phyloP scores from a whole-genome alignment of 2,329 filamentous ascomycete species.

The Fusarium siculi region DNA sequence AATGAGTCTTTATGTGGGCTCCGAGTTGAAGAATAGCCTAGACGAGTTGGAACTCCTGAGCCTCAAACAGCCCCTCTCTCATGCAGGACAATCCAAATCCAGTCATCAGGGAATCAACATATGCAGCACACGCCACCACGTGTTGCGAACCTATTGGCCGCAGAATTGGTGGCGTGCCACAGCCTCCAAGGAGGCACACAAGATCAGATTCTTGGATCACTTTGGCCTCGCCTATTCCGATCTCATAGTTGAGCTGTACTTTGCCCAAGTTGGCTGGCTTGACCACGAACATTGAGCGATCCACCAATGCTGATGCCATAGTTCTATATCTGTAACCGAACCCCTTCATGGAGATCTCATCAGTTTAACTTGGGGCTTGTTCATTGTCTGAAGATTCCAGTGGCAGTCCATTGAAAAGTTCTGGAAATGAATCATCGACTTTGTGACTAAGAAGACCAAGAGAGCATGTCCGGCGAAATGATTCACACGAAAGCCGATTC shows the following conservation, averaged over 20 bases:
- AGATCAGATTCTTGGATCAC: not conserved
- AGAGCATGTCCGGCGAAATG: not conserved
- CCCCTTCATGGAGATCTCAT: fast-evolving
- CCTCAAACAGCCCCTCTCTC: not conserved
- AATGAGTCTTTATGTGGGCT: not conserved
- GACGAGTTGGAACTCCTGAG: not conserved
- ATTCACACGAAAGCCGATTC: not conserved
- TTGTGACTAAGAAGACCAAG: not conserved
- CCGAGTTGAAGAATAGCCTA: fast-evolving
- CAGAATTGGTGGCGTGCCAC: not conserved
- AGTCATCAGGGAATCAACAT: not conserved
- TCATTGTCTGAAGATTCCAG: not conserved
- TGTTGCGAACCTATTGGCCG: not conserved
- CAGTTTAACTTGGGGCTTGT: fast-evolving
- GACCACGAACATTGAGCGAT: not conserved
- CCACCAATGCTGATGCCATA: not conserved
- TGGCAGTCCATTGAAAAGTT: not conserved
- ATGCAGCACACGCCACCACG: not conserved
- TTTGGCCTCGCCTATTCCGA: not conserved
- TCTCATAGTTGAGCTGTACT: not conserved
- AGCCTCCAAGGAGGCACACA: not conserved
- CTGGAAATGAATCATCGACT: not conserved
- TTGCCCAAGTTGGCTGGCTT: not conserved
- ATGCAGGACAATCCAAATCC: not conserved
- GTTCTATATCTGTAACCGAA: not conserved